These are phyloP conservation scores for Citrullus amarus DNA, from an alignment of 306 rosid genomes.

Conservation along the genomic window DNA sequence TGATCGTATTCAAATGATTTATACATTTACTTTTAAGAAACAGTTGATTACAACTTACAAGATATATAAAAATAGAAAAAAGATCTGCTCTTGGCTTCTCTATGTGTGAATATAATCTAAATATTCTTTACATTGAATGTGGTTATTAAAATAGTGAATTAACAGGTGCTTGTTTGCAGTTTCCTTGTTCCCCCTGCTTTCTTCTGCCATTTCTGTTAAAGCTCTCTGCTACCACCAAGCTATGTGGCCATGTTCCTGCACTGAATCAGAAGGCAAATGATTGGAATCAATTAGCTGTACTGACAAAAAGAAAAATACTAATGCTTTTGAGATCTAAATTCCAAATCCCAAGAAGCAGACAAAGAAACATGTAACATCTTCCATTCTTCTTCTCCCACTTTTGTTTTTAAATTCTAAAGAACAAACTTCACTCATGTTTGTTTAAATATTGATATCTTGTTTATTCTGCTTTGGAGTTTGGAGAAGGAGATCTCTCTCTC, in stretches of 20 bases:
- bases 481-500: not conserved
- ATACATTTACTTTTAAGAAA: not conserved
- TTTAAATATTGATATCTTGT: not conserved
- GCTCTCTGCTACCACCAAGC: not conserved
- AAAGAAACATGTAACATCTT: not conserved
- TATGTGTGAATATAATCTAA: not conserved
- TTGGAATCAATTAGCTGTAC: slow-evolving; percentile 12
- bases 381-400: slow-evolving; percentile 5
- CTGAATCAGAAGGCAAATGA: slow-evolving; percentile 1
- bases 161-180: not conserved
- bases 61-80: not conserved
- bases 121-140: not conserved
- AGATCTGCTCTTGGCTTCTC: not conserved
- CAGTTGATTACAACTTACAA: not conserved
- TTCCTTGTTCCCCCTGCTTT: not conserved
- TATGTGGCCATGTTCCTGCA: slow-evolving; percentile 7
- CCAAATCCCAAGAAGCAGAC: slow-evolving; percentile 6
- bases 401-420: not conserved
- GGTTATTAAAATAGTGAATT: not conserved
- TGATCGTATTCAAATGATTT: not conserved
- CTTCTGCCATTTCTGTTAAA: slow-evolving; percentile 6
- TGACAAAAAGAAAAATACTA: not conserved
- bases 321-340: not conserved
- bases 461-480: slow-evolving; percentile 2
- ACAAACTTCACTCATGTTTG: not conserved